Evolutionary conservation across 768 basidiomycete genomes (phyloP), one percentile per base, ranked within the genome.

Genomic region (Dioszegia crocea): DNA sequence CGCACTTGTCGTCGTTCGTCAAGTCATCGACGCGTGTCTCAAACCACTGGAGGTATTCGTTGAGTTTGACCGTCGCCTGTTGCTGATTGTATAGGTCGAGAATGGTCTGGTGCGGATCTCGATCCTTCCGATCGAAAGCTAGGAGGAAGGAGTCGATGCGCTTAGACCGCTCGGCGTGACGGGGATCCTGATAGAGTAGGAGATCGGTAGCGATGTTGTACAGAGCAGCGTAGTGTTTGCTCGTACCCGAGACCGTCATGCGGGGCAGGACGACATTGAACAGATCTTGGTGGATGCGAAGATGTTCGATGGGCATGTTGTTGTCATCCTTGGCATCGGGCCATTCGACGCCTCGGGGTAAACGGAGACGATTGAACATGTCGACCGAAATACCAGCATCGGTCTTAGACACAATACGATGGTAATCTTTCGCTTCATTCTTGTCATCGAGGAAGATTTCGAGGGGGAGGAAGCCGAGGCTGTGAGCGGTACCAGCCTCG

Each of bases 331-430:
- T 27, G 1, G 62, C 59, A 12, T 66, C 51, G 1, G 30, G 85
- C 84, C 29, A 86, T 78, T 67, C 50, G 2, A 71, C 51, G 5
- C 62, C 63, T 38, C 63, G 56, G 12, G 65, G 86, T 51, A 92
- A 79, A 33, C 93, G 86, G 9, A 96, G 82, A 40, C 87, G 86
- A 77, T 98, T 98, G 80, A 94, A 94, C 74, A 89, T 91, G 81
- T 97, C 93, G 73, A 92, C 91, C 46, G 86, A 87, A 61, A 94
- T 84, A 3, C 82, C 85, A 0, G 88, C 88, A 57, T 89, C 85
- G 0, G 92, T 90, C 75, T 90, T 88, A 2, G 90, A 88, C 5
- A 97, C 88, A 38, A 98, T 82, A 2, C 91, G 87, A 68, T 94
- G 90, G 74, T 94, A 94, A 48, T 84, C 84, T 47, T 81, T 80